A percentile compares a stretch with the other conserved stretches of the same genome.
phyloP scores from a whole-genome alignment of 805 yeast species.

The Groenewaldozyma salmanticensis region DNA sequence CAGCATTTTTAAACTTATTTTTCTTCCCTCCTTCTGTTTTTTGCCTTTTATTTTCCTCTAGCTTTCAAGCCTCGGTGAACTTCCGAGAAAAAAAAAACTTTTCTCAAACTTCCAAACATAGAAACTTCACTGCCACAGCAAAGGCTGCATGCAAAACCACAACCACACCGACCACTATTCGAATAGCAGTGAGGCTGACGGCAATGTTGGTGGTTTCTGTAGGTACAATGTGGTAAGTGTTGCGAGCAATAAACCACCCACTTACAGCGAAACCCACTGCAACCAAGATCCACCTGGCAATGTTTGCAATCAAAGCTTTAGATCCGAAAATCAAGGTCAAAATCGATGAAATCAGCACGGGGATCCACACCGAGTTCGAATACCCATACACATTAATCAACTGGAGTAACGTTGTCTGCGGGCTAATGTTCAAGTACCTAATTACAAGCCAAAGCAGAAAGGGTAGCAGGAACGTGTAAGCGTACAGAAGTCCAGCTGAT shows the following conservation, averaged over 20 bases:
- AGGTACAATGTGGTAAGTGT: too few relatives aligned
- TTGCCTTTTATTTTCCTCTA: constrained; percentile 2
- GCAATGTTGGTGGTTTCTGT: constrained; percentile 31
- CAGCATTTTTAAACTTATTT: not conserved
- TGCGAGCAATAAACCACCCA: constrained; percentile 43
- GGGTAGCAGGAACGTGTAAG: constrained; percentile 66
- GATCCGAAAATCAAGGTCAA: constrained; percentile 37
- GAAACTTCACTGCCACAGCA: constrained; percentile 54
- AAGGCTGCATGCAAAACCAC: constrained; percentile 46
- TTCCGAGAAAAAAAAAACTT: too few relatives aligned
- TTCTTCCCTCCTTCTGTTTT: not conserved
- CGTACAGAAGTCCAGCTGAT: constrained; percentile 63
- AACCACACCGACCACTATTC: constrained; percentile 29
- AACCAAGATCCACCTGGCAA: constrained; percentile 57
- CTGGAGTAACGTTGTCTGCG: constrained; percentile 36
- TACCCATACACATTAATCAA: constrained; percentile 76
- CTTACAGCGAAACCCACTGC: constrained; percentile 51
- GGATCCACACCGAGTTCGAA: constrained; percentile 77
- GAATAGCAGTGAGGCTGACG: constrained; percentile 16
- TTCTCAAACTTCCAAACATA: constrained; percentile 41
- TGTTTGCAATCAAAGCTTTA: constrained; percentile 28
- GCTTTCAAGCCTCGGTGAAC: too few relatives aligned
- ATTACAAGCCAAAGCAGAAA: constrained; percentile 40
- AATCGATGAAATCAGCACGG: constrained; percentile 56
- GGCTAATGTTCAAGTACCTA: constrained; percentile 47